Evolutionary conservation across 345 rosid genomes (phyloP).

Genomic region (Lumnitzera racemosa): DNA sequence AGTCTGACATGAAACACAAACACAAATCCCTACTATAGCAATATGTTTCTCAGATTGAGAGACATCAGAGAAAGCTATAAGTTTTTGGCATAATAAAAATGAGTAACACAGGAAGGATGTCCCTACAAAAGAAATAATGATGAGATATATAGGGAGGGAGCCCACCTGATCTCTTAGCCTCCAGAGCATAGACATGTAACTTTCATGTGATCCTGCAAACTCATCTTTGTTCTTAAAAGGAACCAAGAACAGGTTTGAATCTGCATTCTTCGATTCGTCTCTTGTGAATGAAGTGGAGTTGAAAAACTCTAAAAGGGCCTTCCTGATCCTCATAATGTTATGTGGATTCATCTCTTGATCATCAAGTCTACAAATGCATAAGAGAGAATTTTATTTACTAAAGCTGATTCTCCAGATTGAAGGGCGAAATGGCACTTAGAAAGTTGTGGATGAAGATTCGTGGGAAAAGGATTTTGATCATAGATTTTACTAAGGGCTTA

Average conservation of each 20-base stretch:
- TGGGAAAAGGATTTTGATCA: too few species aligned
- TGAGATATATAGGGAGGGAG: slow-evolving; percentile 3
- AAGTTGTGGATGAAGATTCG: too few species aligned
- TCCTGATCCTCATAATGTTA: slow-evolving; percentile 25
- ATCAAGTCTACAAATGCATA: slow-evolving; percentile 38
- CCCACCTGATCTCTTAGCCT: slow-evolving; percentile 58
- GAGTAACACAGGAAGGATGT: neutral
- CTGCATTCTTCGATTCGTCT: slow-evolving; percentile 24
- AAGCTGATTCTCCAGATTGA: neutral
- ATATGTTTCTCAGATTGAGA: too few species aligned
- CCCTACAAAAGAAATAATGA: neutral
- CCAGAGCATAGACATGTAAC: slow-evolving; percentile 39
- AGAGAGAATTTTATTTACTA: neutral
- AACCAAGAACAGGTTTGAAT: slow-evolving; percentile 34
- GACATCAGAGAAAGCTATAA: too few species aligned
- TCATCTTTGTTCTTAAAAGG: slow-evolving; percentile 47
- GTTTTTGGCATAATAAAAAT: neutral
- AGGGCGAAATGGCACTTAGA: neutral
- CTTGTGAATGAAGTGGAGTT: slow-evolving; percentile 43
- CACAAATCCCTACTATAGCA: too few species aligned
- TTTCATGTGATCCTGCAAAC: slow-evolving; percentile 34
- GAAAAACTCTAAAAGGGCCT: slow-evolving; percentile 41
- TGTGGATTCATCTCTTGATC: slow-evolving; percentile 40
- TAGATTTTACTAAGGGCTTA: too few species aligned
- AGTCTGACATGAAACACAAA: neutral